Conservation (phyloP, 257 asterid genomes). For the Fraxinus pennsylvanica region DNA sequence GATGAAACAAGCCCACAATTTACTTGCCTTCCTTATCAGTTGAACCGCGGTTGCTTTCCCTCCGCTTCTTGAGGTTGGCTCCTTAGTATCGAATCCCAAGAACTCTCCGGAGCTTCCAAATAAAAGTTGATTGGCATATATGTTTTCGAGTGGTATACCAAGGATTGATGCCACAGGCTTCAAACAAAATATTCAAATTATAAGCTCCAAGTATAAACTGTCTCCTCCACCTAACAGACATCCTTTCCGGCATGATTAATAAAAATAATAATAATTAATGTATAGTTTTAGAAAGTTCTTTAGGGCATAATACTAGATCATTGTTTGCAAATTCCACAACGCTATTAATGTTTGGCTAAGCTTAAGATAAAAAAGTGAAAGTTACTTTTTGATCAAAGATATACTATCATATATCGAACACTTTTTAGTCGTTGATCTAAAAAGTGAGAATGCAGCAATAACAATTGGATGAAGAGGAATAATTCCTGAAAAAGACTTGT, state of each 20-base stretch:
- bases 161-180: conserved; percentile 87
- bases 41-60: conserved; percentile 89
- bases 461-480: not conserved
- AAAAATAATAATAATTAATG: too few species aligned
- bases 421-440: not conserved
- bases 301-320: too few species aligned
- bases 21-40: conserved; percentile 71
- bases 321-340: too few species aligned
- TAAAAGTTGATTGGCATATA: conserved; percentile 76
- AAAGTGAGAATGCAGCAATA: not conserved
- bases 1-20: not conserved
- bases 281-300: too few species aligned
- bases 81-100: conserved; percentile 67
- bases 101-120: conserved; percentile 82
- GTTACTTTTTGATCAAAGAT: too few species aligned
- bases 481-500: not conserved
- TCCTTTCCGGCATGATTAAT: too few species aligned
- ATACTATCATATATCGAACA: too few species aligned
- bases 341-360: too few species aligned
- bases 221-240: too few species aligned
- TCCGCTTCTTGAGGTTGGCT: conserved; percentile 91
- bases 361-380: too few species aligned
- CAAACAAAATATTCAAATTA: conserved; percentile 25
- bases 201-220: conserved; percentile 1
- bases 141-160: conserved; percentile 64